These are phyloP conservation scores for Colletotrichum camelliae DNA, from an alignment of 2,329 filamentous ascomycete genomes.

Conservation along the genomic window DNA sequence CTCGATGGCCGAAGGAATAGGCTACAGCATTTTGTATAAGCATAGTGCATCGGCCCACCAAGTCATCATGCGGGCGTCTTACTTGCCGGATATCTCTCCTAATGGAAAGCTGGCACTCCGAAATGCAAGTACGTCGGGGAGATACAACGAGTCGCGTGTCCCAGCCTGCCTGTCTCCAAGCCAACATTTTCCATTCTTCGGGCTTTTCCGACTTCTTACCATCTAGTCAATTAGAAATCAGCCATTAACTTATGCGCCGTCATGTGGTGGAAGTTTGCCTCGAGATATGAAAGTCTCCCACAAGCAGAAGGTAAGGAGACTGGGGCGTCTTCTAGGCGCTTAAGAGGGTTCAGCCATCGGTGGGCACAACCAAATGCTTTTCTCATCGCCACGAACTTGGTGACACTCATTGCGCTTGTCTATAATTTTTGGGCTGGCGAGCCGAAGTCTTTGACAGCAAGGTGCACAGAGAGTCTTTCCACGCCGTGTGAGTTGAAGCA, in stretches of 20 bases:
- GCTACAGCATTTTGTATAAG: not conserved
- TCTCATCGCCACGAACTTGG: not conserved
- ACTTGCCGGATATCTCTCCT: not conserved
- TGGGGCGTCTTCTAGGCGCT: not conserved
- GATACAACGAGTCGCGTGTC: too few relatives aligned
- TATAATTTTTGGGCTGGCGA: not conserved
- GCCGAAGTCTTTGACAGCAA: accelerated
- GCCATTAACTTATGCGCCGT: too few relatives aligned
- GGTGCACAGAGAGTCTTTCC: not conserved
- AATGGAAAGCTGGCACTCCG: not conserved
- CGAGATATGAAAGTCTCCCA: not conserved
- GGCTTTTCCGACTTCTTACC: not conserved
- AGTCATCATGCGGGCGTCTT: not conserved
- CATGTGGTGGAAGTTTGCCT: not conserved
- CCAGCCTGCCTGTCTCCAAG: too few relatives aligned
- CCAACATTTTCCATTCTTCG: not conserved
- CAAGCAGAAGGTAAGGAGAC: not conserved
- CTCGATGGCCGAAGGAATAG: not conserved
- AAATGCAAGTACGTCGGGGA: too few relatives aligned
- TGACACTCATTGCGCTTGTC: not conserved
- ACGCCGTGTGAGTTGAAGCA: not conserved
- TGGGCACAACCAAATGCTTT: not conserved
- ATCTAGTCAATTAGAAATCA: not conserved
- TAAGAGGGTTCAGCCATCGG: not conserved
- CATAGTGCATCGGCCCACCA: not conserved